Conservation (phyloP, 352 stramenopile genomes). For the Phytopythium sindhum region DNA sequence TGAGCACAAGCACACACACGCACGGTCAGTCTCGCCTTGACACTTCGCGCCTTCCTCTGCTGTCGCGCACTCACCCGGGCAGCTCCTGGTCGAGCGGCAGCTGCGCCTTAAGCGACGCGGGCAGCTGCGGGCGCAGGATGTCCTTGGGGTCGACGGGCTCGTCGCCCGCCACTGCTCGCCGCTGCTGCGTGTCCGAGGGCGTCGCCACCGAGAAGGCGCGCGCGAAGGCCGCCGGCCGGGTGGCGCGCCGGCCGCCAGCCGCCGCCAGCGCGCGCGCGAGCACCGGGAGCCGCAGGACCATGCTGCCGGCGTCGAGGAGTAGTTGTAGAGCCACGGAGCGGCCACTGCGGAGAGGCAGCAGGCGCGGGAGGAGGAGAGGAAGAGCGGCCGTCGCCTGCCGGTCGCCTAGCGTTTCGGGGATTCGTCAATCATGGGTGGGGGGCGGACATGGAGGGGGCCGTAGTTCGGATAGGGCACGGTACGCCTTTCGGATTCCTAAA, state of each 20-base stretch:
- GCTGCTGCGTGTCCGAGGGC: conserved; percentile 17
- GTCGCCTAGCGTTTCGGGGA: background rate
- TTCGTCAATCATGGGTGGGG: conserved; percentile 2
- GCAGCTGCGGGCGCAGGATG: conserved; percentile 53
- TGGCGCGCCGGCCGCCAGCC: background rate
- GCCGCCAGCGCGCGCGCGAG: conserved; percentile 2
- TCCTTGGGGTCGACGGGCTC: conserved; percentile 31
- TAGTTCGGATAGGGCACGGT: background rate
- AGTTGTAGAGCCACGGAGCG: background rate
- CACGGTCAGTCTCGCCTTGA: background rate
- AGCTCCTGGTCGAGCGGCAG: conserved; percentile 61
- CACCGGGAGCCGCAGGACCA: conserved; percentile 4
- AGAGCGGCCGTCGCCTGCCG: background rate
- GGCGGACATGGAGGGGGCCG: background rate
- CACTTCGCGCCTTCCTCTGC: background rate
- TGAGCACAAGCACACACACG: background rate
- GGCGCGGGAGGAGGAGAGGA: background rate
- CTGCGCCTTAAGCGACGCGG: conserved; percentile 37
- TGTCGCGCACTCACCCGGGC: conserved; percentile 20
- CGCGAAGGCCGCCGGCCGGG: conserved; percentile 1
- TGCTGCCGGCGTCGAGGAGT: background rate
- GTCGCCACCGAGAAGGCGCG: conserved; percentile 38
- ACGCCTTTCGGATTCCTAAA: too few species aligned
- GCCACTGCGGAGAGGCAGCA: background rate
- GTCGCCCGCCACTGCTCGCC: conserved; percentile 7